Percentiles rank a stretch among this genome's conserved stretches.
These are phyloP conservation scores for Dunaliella sp. DNA, from an alignment of 139 green algal species.

Conservation along the genomic window DNA sequence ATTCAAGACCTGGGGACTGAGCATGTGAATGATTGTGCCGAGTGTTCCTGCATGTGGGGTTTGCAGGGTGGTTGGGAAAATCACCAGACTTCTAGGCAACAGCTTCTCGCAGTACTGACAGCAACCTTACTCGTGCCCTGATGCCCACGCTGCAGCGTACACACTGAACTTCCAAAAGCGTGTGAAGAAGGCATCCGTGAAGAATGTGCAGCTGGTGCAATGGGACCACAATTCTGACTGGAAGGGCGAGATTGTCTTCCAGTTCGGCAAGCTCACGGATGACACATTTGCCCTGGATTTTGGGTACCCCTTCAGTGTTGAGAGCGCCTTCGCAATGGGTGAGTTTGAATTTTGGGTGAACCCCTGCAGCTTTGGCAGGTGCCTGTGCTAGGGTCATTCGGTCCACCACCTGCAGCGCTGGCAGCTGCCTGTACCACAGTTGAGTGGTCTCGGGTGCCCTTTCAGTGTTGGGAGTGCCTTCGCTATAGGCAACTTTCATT, in stretches of 20 bases:
- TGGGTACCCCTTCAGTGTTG: constrained; percentile 62
- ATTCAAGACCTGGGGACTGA: too few species aligned
- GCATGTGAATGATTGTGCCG: too few species aligned
- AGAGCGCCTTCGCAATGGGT: constrained; percentile 77
- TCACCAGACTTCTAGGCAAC: too few species aligned
- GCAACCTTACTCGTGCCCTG: too few species aligned
- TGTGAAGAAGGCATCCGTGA: constrained; percentile 83
- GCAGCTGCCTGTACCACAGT: not conserved
- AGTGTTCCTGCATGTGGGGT: too few species aligned
- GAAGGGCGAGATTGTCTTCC: constrained; percentile 58
- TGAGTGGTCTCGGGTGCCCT: not conserved
- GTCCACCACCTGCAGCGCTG: too few species aligned
- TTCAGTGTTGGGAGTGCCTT: not conserved
- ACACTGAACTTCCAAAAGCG: constrained; percentile 95
- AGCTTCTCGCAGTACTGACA: too few species aligned
- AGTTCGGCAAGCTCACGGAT: constrained; percentile 78
- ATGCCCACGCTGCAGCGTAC: constrained; percentile 73
- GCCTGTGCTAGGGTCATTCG: too few species aligned
- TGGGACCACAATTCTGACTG: constrained; percentile 63
- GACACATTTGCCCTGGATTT: constrained; percentile 92
- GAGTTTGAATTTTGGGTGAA: not conserved
- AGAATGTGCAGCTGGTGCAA: constrained; percentile 95
- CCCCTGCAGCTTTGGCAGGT: not conserved
- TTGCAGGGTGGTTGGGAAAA: too few species aligned
- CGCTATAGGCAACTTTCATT: not conserved